A percentile compares a stretch with the other conserved stretches of the same genome.
These are phyloP conservation scores for Suillus placidus DNA, from an alignment of 768 basidiomycete genomes.

Conservation along the genomic window DNA sequence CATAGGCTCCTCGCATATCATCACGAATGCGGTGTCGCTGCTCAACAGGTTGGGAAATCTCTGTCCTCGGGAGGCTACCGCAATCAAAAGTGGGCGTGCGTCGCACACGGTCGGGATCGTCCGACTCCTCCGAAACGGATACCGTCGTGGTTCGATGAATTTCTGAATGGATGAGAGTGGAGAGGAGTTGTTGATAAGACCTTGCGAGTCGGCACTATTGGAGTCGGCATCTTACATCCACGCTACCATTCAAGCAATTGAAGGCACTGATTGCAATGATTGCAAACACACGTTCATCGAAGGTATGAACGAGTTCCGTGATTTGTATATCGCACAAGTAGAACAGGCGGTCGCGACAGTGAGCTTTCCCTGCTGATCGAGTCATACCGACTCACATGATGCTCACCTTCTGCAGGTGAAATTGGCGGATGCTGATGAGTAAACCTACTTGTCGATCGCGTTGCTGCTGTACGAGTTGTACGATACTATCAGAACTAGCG, in stretches of 20 bases:
- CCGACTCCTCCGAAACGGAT: too few relatives aligned
- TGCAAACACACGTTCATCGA: not conserved
- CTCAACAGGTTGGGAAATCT: slow-evolving; percentile 11
- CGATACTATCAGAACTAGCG: not conserved
- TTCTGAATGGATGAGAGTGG: not conserved
- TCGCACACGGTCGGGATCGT: too few relatives aligned
- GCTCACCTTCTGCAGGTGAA: slow-evolving; percentile 3
- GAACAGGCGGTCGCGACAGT: not conserved
- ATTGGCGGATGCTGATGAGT: not conserved
- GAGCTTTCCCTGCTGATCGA: not conserved
- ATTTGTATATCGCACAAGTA: not conserved
- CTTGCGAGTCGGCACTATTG: slow-evolving; percentile 1
- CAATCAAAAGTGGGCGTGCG: too few relatives aligned
- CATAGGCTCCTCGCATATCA: slow-evolving; percentile 47
- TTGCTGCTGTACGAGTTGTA: not conserved
- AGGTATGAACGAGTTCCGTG: not conserved
- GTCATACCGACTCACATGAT: slow-evolving; percentile 6
- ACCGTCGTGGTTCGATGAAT: too few relatives aligned
- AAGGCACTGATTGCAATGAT: not conserved
- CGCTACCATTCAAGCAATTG: too few relatives aligned
- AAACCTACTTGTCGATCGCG: not conserved
- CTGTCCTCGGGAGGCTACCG: too few relatives aligned
- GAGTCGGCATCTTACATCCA: not conserved
- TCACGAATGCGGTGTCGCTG: slow-evolving; percentile 35
- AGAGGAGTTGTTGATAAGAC: not conserved